A percentile compares a stretch with the other conserved stretches of the same genome.
phyloP scores from a whole-genome alignment of 1,284 basidiomycete genomes.

The Leccinum griseonigrum region DNA sequence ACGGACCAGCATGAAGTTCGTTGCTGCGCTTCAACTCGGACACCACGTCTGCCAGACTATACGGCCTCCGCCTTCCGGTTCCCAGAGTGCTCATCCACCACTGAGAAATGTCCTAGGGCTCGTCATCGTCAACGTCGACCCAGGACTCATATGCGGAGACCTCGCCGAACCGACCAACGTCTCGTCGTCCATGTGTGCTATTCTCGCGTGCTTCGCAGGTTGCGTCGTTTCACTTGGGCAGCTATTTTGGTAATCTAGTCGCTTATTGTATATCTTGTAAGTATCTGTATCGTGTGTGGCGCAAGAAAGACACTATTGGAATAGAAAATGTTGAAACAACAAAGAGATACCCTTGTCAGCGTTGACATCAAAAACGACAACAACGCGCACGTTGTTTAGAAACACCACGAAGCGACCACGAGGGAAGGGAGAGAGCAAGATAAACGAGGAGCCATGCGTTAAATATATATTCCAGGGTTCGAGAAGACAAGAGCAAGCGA shows the following conservation, averaged over 20 bases:
- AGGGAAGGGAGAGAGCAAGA: conserved; percentile 2
- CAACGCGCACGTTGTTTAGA: not conserved
- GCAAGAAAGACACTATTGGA: not conserved
- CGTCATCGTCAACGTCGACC: conserved; percentile 14
- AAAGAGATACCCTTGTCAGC: not conserved
- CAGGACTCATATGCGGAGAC: conserved; percentile 22
- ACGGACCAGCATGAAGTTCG: conserved; percentile 18
- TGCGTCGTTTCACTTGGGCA: not conserved
- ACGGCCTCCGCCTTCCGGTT: conserved; percentile 1
- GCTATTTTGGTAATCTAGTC: conserved; percentile 5
- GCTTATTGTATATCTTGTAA: not conserved
- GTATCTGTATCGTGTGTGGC: not conserved
- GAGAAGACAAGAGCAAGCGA: conserved; percentile 2
- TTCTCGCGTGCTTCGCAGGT: not conserved
- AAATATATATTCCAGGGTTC: conserved; percentile 25
- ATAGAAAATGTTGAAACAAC: not conserved
- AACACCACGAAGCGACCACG: conserved; percentile 16
- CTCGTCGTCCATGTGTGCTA: conserved; percentile 25
- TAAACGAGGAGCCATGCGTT: conserved; percentile 1
- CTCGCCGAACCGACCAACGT: conserved; percentile 22
- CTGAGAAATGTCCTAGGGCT: conserved; percentile 19
- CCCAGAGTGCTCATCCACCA: conserved; percentile 7
- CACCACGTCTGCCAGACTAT: conserved; percentile 24
- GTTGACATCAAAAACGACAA: conserved; percentile 10
- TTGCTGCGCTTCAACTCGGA: conserved; percentile 19